Conservation (phyloP, 2,329 filamentous ascomycete species). For the Fusarium nurragi region DNA sequence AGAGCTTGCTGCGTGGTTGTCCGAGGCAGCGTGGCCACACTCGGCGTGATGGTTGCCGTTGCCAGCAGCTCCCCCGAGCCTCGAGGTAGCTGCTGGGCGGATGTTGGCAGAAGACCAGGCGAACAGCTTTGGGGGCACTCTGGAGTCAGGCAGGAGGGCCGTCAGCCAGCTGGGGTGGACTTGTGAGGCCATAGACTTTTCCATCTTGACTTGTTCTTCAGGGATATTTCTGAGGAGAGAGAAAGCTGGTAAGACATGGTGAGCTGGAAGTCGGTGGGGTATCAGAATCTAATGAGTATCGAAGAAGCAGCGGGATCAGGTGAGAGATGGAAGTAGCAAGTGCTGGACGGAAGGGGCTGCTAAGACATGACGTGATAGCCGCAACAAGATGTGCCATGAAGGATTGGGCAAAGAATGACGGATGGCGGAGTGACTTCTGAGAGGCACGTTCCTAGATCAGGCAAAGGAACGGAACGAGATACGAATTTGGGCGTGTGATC, state of each 20-base stretch:
- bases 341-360: too few relatives aligned
- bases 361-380: neutral
- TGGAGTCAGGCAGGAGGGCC: neutral
- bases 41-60: neutral
- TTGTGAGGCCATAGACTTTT: neutral
- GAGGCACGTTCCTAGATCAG: too few relatives aligned
- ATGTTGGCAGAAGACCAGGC: constrained; percentile 10
- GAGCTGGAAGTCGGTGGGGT: neutral
- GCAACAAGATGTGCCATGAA: too few relatives aligned
- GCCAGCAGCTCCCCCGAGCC: neutral
- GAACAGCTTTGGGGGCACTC: neutral
- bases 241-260: too few relatives aligned
- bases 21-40: accelerated
- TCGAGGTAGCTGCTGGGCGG: neutral
- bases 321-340: too few relatives aligned
- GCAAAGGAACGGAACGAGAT: too few relatives aligned
- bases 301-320: too few relatives aligned
- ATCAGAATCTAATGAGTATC: neutral
- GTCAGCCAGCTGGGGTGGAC: constrained; percentile 2
- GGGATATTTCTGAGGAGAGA: neutral
- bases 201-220: neutral
- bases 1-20: neutral
- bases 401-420: too few relatives aligned
- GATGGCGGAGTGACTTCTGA: too few relatives aligned
- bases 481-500: too few relatives aligned